Percentiles rank a stretch among this genome's conserved stretches.
Conservation (phyloP, 164 flowering plant genomes). For the Vitis rotundifolia region DNA sequence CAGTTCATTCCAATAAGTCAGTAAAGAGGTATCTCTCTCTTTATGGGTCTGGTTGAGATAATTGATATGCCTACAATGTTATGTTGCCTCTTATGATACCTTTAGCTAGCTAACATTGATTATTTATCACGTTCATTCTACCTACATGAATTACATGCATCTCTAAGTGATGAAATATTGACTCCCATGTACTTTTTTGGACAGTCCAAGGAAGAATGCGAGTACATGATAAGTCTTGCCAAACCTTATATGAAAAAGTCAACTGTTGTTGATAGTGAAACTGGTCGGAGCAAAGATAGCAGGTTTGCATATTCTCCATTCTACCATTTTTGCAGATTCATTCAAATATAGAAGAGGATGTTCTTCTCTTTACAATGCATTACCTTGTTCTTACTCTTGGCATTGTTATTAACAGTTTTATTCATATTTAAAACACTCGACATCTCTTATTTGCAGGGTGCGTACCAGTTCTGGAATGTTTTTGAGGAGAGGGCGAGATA, state of each 20-base stretch:
- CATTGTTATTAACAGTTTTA: too few relatives aligned
- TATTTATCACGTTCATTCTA: too few relatives aligned
- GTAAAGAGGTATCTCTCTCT: too few relatives aligned
- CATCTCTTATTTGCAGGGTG: conserved; percentile 47
- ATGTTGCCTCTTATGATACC: too few relatives aligned
- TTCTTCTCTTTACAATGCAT: too few relatives aligned
- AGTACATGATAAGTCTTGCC: conserved; percentile 42
- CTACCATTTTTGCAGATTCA: not conserved
- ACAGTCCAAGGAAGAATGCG: conserved; percentile 61
- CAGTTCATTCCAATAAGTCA: too few relatives aligned
- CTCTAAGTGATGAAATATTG: not conserved
- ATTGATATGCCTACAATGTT: too few relatives aligned
- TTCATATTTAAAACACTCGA: not conserved
- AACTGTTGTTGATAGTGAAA: conserved; percentile 56
- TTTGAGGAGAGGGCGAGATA: conserved; percentile 71
- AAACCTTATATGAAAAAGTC: conserved; percentile 46
- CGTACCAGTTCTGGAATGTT: conserved; percentile 96
- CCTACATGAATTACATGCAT: too few relatives aligned
- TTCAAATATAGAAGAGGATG: too few relatives aligned
- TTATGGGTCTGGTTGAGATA: too few relatives aligned
- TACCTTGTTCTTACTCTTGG: too few relatives aligned
- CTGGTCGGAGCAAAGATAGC: conserved; percentile 63
- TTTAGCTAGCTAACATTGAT: too few relatives aligned
- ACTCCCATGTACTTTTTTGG: conserved; percentile 2
- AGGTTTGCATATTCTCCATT: conserved; percentile 34